Evolutionary conservation across 2,329 filamentous ascomycete genomes (phyloP).

Genomic region (Aspergillus sp.): DNA sequence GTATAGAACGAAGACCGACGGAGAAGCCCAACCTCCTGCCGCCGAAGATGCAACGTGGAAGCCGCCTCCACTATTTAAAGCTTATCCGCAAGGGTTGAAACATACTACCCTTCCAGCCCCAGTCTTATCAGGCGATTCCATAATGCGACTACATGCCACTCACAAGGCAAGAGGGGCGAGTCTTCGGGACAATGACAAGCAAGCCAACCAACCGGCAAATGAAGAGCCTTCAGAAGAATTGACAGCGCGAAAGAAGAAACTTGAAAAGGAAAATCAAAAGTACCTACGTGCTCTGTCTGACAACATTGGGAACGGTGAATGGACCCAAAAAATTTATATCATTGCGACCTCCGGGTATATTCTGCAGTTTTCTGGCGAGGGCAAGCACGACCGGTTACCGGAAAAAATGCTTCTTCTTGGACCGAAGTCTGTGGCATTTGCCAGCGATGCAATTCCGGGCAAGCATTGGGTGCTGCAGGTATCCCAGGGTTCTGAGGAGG

Average conservation of each 20-base stretch:
- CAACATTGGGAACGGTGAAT: slow-evolving; percentile 40
- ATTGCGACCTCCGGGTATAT: slow-evolving; percentile 46
- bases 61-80: slow-evolving; percentile 78
- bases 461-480: slow-evolving; percentile 51
- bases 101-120: slow-evolving; percentile 70
- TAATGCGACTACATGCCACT: slow-evolving; percentile 57
- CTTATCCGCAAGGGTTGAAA: slow-evolving; percentile 79
- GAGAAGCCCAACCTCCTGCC: slow-evolving; percentile 23
- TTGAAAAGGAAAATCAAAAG: slow-evolving; percentile 33
- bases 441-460: slow-evolving; percentile 50
- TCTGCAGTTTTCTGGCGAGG: slow-evolving; percentile 47
- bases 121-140: slow-evolving; percentile 65
- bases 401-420: slow-evolving; percentile 49
- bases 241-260: slow-evolving; percentile 31
- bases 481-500: slow-evolving; percentile 37
- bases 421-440: slow-evolving; percentile 48
- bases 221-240: slow-evolving; percentile 22
- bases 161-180: slow-evolving; percentile 20
- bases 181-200: slow-evolving; percentile 13
- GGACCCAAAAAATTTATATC: slow-evolving; percentile 47
- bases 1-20: slow-evolving; percentile 21
- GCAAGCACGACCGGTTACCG: slow-evolving; percentile 46
- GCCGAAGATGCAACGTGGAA: slow-evolving; percentile 52
- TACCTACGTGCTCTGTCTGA: slow-evolving; percentile 38
- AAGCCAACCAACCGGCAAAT: slow-evolving; percentile 15